These are phyloP conservation scores for Salvia miltiorrhiza DNA, from an alignment of 257 asterid species.

Conservation along the genomic window DNA sequence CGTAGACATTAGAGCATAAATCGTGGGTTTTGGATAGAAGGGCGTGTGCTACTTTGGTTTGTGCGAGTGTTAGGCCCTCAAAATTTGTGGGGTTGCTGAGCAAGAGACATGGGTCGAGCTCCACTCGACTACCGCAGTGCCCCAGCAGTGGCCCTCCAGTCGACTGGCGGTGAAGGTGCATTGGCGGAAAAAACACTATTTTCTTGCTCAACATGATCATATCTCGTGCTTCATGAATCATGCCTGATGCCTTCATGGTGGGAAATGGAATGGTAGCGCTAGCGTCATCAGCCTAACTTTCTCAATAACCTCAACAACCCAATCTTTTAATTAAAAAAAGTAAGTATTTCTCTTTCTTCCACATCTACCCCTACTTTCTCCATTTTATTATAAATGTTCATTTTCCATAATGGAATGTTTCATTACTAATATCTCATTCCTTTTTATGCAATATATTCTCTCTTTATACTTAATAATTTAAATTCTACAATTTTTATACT, in stretches of 20 bases:
- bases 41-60: slow-evolving; percentile 49
- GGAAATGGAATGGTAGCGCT: slow-evolving; percentile 18
- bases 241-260: no score
- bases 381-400: no score
- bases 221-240: slow-evolving; percentile 20
- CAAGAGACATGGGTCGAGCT: slow-evolving; percentile 24
- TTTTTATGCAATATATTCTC: no score
- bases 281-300: no score
- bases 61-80: slow-evolving; percentile 28
- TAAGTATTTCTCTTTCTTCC: no score
- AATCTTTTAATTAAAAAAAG: no score
- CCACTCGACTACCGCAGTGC: slow-evolving; percentile 16
- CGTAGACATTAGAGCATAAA: slow-evolving; percentile 25
- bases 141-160: slow-evolving; percentile 17
- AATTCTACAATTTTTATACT: no score
- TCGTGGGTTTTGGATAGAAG: slow-evolving; percentile 34
- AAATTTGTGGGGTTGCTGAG: slow-evolving; percentile 35
- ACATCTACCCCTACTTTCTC: no score
- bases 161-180: slow-evolving; percentile 29
- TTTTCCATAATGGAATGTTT: no score
- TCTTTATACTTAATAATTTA: no score
- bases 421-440: no score
- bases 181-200: slow-evolving; percentile 20
- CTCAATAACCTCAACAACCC: no score
- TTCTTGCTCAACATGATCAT: neutral